A percentile compares a stretch with the other conserved stretches of the same genome.
phyloP scores from a whole-genome alignment of 192 early-diverging fungal species.

The Coemansia sp. region DNA sequence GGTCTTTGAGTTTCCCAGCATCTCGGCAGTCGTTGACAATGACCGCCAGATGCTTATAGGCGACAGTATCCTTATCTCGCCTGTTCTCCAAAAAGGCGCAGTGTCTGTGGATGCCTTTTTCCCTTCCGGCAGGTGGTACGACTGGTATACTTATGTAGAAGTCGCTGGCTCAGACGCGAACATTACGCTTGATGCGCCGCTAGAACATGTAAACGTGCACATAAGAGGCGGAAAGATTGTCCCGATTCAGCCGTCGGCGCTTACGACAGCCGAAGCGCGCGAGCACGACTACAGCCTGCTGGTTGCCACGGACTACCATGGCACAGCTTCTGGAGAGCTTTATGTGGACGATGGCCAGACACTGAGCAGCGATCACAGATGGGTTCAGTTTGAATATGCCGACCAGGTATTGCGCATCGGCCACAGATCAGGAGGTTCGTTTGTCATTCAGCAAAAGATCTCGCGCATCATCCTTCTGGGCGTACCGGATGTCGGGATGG shows the following conservation, averaged over 20 bases:
- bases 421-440: constrained; percentile 11
- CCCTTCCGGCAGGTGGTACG: constrained; percentile 65
- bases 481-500: constrained; percentile 7
- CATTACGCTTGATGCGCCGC: constrained; percentile 51
- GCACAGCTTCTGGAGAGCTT: constrained; percentile 54
- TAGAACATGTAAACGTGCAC: constrained; percentile 63
- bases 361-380: constrained; percentile 23
- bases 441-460: constrained; percentile 7
- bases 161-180: constrained; percentile 18
- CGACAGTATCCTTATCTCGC: constrained; percentile 58
- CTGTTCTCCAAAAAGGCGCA: constrained; percentile 55
- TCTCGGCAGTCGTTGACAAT: constrained; percentile 30
- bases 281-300: constrained; percentile 52
- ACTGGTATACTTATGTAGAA: constrained; percentile 49
- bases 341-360: constrained; percentile 67
- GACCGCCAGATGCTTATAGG: constrained; percentile 67
- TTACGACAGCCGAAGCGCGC: constrained; percentile 55
- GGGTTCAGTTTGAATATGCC: constrained; percentile 23
- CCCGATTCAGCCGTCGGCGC: constrained; percentile 51
- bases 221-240: constrained; percentile 62
- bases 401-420: constrained; percentile 7
- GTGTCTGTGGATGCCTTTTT: constrained; percentile 62
- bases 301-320: constrained; percentile 56
- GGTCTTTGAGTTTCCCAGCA: constrained; percentile 56
- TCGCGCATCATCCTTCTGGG: constrained; percentile 29